Base-by-base conservation (phyloP, 345 rosid genomes). In the Pistacia atlantica region DNA sequence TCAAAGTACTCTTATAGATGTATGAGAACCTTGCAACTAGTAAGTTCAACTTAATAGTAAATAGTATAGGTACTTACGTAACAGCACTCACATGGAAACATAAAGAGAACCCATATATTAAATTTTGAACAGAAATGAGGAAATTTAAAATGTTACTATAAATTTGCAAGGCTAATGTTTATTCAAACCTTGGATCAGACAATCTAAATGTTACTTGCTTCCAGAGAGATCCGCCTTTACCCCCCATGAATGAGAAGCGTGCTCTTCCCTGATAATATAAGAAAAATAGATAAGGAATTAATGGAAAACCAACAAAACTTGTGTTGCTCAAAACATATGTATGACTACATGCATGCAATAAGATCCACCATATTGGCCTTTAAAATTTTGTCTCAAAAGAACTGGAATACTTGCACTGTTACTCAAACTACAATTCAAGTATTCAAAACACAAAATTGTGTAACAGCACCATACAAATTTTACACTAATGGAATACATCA, bases 191-290 rank as follows among this genome's bases (percentile, higher is more conserved):
- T 79, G 85, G 82, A 69, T 89, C 87, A 38, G 90, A 83, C 82
- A 96, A 84, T 83, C 89, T 88, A 87, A 87, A 96, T 57, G 95
- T 90, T 89, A 93, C 72, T 79, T 90, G 94, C 89, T 88, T 92
- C 99, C 97, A 96, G 74, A 96, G 97, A 65, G 93, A 81, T 87
- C 97, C 99, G 25, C 98, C 97, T 89, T 87, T 92, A 65, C 93
- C 92, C 51, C 99, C 99, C 97, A 96, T 91, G 83, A 92, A 90
- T 3, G 99, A 96, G 81, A 93, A 93, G 63, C 95, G 90, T 11
- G 98, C 98, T 84, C 98, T 90, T 79, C 83, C 86, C 98, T 96
- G 87, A 45, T 81, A 37, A 79, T 46, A 69, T 16, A 33, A 71
- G 65, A 65, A 51, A 72, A 20, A 64, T 78, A 25, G 25, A 48